Conservation (phyloP, 2,329 filamentous ascomycete species). For the Dendrostoma leiphaemia region DNA sequence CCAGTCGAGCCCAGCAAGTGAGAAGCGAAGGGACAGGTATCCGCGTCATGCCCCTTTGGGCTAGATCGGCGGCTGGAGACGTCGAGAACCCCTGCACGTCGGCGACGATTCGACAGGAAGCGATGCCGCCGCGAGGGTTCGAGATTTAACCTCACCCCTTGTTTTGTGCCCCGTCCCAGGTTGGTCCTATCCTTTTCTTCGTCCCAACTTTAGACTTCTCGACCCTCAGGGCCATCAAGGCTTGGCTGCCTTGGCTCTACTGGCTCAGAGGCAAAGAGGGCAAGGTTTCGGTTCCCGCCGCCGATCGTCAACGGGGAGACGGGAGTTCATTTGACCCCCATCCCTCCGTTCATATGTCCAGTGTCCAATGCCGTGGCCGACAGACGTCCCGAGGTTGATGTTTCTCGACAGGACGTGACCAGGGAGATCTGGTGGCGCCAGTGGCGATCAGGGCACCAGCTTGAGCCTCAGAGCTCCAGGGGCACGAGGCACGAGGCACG, state of each 20-base stretch:
- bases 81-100: not conserved
- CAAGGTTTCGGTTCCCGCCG: not conserved
- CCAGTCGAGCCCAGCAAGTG: not conserved
- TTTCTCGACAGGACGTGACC: not conserved
- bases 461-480: too few relatives aligned
- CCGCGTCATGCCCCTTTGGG: not conserved
- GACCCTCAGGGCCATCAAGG: too few relatives aligned
- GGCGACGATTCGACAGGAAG: constrained; percentile 5
- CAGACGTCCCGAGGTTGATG: not conserved
- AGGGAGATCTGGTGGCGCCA: not conserved
- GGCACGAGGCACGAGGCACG: too few relatives aligned
- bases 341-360: not conserved
- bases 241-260: too few relatives aligned
- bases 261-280: not conserved
- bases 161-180: not conserved
- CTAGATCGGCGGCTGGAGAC: constrained; percentile 4
- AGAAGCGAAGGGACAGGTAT: not conserved
- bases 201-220: constrained; percentile 9
- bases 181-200: too few relatives aligned
- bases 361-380: not conserved
- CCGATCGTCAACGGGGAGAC: not conserved
- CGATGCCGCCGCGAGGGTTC: not conserved
- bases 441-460: not conserved
- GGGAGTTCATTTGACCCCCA: not conserved
- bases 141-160: not conserved